phyloP scores from a whole-genome alignment of 495 filamentous ascomycete species.

The Lichenothelia convexa region DNA sequence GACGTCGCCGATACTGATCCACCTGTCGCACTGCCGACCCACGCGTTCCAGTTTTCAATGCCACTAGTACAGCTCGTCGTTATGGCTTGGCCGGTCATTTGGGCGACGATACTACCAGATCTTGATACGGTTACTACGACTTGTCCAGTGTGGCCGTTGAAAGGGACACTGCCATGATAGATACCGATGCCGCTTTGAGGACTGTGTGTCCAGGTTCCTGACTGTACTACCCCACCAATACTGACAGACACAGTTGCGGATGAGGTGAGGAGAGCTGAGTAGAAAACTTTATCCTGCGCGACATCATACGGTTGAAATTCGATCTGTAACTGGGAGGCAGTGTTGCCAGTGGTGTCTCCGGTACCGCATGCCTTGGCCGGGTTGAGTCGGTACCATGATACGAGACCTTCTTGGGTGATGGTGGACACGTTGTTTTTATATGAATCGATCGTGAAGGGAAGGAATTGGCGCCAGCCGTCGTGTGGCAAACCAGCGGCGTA shows the following conservation, averaged over 20 bases:
- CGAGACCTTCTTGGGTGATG: constrained; percentile 30
- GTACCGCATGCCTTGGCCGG: constrained; percentile 19
- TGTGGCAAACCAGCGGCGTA: constrained; percentile 35
- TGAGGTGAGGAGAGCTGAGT: background rate
- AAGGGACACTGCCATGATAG: background rate
- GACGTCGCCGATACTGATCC: no score
- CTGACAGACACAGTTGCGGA: background rate
- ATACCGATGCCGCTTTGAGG: background rate
- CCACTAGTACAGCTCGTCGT: background rate
- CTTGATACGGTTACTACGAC: background rate
- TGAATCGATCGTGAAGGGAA: constrained; percentile 41
- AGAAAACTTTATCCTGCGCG: background rate
- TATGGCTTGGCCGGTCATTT: background rate
- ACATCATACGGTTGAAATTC: background rate
- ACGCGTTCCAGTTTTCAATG: background rate
- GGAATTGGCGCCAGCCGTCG: constrained; percentile 34
- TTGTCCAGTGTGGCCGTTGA: background rate
- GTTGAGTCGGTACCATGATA: constrained; percentile 46
- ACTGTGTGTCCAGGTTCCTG: background rate
- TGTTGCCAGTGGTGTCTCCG: constrained; percentile 24
- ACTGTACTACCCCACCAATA: background rate
- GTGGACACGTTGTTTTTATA: constrained; percentile 10
- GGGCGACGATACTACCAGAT: background rate
- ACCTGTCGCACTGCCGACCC: background rate
- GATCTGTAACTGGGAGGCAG: constrained; percentile 5